Base-by-base conservation (phyloP, 306 rosid species). In the Vigna mungo region DNA sequence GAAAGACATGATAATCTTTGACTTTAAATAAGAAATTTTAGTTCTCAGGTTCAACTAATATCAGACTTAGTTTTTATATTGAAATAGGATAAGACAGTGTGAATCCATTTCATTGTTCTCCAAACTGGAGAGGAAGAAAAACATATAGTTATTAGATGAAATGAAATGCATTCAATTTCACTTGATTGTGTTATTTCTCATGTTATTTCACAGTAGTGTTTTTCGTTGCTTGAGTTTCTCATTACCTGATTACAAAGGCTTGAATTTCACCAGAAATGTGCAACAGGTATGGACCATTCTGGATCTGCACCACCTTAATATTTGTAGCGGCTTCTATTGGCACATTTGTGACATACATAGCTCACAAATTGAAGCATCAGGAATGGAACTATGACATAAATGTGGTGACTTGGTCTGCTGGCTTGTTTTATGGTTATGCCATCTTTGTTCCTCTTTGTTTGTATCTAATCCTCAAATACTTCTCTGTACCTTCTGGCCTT, bases 261-360 rank as follows among this genome's bases (percentile, higher is more conserved):
- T 80, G 59, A 56, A 41, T 54, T 72, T 72, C 41, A 74, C 39
- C 21, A 58, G 61, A 61, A 84, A 60, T 81, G 21, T 65, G 27
- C 66, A 10, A 55, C 87, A 92, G 96, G 83, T 90, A 92, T 62
- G 96, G 97, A 55, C 97, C 97, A 39, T 92, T 92, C 78, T 92
- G 96, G 97, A 90, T 92, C 78, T 92, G 96, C 83, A 90, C 96
- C 37, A 92, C 96, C 61, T 86, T 92, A 66, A 92, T 92, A 71
- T 92, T 92, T 73, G 96, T 90, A 8, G 97, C 97, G 67, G 96
- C 96, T 78, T 80, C 97, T 2, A 92, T 92, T 47, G 93, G 97
- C 71, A 88, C 97, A 56, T 86, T 92, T 78, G 93, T 90, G 70
- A 92, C 97, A 65, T 92, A 90, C 61, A 2, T 92, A 73, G 78